Percentiles rank a stretch among this genome's conserved stretches.
Conservation (phyloP, 2,329 filamentous ascomycete species). For the Cryphonectria parasitica region DNA sequence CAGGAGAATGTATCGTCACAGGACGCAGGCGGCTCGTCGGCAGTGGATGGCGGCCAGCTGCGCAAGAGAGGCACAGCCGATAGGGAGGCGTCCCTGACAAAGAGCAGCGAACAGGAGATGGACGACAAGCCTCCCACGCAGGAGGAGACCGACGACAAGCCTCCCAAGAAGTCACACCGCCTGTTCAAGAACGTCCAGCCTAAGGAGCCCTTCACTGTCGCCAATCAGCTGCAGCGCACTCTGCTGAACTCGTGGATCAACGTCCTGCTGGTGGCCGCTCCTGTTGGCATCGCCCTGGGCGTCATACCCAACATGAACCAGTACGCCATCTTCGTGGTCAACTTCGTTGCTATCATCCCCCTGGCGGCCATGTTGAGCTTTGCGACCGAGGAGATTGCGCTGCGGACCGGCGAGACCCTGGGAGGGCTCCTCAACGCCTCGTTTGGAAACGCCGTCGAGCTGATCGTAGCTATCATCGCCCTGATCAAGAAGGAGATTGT, state of each 20-base stretch:
- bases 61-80: conserved; percentile 29
- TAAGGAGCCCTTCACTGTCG: conserved; percentile 60
- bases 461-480: conserved; percentile 88
- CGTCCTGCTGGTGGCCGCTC: conserved; percentile 75
- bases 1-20: conserved; percentile 31
- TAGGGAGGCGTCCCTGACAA: conserved; percentile 32
- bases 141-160: conserved; percentile 33
- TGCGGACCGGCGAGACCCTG: conserved; percentile 80
- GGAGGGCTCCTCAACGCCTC: conserved; percentile 89
- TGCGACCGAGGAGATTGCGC: conserved; percentile 86
- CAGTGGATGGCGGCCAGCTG: conserved; percentile 21
- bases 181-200: conserved; percentile 53
- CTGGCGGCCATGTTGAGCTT: conserved; percentile 85
- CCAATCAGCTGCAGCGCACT: conserved; percentile 73
- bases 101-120: conserved; percentile 26
- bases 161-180: conserved; percentile 45
- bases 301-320: conserved; percentile 60
- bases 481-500: conserved; percentile 72
- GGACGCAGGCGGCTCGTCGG: conserved; percentile 11
- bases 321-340: conserved; percentile 78
- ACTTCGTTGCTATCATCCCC: conserved; percentile 91
- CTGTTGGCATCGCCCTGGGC: conserved; percentile 76
- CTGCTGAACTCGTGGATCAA: conserved; percentile 88
- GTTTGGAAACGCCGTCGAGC: conserved; percentile 87
- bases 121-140: conserved; percentile 42